Evolutionary conservation across 208 protist genomes (phyloP).

Genomic region (Acanthamoeba royreba): DNA sequence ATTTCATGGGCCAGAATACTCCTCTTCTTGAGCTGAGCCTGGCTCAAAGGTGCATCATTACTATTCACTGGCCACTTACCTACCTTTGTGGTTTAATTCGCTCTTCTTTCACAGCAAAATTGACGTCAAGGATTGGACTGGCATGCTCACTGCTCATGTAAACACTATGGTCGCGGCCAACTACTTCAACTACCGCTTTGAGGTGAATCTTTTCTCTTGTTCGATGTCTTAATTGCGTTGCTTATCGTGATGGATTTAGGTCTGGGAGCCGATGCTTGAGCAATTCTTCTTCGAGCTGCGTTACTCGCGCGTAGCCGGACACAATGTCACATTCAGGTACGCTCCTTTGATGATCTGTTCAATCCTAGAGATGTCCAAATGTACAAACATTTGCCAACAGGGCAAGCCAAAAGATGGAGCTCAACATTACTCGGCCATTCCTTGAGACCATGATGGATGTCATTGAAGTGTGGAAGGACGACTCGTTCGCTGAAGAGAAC

Average conservation of each 20-base stretch:
- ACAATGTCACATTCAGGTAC: not conserved
- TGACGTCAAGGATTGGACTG: not conserved
- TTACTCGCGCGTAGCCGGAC: not conserved
- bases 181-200: constrained; percentile 5
- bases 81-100: not conserved
- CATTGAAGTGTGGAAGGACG: no score
- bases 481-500: no score
- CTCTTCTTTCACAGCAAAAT: not conserved
- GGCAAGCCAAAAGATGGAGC: no score
- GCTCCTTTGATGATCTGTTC: no score
- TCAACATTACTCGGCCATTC: no score
- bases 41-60: not conserved
- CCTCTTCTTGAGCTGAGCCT: constrained; percentile 4
- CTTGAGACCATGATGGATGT: no score
- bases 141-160: not conserved
- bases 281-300: constrained; percentile 4
- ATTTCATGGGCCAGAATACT: constrained; percentile 38
- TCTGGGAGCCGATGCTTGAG: constrained; percentile 22
- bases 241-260: not conserved
- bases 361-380: no score
- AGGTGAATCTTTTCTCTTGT: not conserved
- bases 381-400: no score
- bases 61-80: not conserved
- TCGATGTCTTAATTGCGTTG: not conserved
- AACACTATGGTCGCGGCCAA: not conserved